Base-by-base conservation (phyloP, 306 rosid genomes). In the Parietaria judaica region DNA sequence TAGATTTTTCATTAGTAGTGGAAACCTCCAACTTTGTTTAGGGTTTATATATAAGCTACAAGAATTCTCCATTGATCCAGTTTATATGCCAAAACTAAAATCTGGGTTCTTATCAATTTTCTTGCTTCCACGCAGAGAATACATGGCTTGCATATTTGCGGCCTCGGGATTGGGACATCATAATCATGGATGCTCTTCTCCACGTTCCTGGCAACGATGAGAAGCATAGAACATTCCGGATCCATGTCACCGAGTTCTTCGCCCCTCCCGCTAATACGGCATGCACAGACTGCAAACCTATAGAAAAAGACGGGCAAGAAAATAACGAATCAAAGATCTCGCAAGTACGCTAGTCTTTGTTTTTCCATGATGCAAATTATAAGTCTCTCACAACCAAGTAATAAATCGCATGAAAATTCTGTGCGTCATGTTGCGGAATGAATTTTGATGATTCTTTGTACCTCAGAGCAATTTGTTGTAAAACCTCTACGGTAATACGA, bases 101-200 rank as follows among this genome's bases (percentile, higher is more conserved):
- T 41, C 6, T 41, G 45, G 6, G 45, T 41, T 41, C 6, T 8
- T 41, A 41, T 5, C 6, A 5, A 5, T 41, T 3, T 41, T 8
- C 45, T 5, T 41, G 7, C 45, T 41, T 41, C 7, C 45, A 8
- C 45, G 44, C 94, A 88, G 99, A 82, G 39, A 79, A 86, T 56
- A 49, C 76, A 31, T 88, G 99, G 99, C 68, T 82, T 65, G 82
- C 96, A 6, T 88, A 60, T 74, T 58, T 86, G 68, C 67, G 71
- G 67, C 73, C 80, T 68, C 94, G 79, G 4, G 90, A 88, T 68
- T 92, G 99, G 99, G 90, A 92, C 48, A 85, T 92, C 54, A 71
- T 92, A 61, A 62, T 88, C 74, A 88, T 92, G 95, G 89, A 92
- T 65, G 95, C 96, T 60, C 96, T 88, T 56, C 84, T 92, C 16